Evolutionary conservation across 2,329 filamentous ascomycete species (phyloP).

Genomic region (Pyricularia sp.): DNA sequence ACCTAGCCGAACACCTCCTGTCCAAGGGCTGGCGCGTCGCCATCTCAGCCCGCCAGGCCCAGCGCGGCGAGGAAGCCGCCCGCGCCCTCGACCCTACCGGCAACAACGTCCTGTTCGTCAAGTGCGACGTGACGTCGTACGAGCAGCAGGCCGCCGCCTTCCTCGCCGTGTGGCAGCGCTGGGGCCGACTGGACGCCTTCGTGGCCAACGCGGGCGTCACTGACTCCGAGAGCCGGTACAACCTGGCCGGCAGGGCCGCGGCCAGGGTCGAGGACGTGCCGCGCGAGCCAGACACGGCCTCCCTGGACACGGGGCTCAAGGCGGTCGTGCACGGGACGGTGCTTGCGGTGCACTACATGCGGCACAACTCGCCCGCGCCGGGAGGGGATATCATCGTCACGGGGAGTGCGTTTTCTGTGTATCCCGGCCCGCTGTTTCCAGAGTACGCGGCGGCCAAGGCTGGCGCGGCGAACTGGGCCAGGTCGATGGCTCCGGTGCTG

Average conservation of each 20-base stretch:
- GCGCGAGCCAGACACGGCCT: slow-evolving; percentile 30
- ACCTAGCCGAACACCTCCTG: slow-evolving; percentile 7
- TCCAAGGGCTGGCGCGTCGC: slow-evolving; percentile 8
- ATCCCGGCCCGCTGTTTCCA: too few species aligned
- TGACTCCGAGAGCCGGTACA: slow-evolving; percentile 26
- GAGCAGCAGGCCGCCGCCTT: slow-evolving; percentile 32
- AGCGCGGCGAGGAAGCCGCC: slow-evolving; percentile 7
- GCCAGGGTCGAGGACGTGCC: neutral
- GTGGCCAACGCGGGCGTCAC: slow-evolving; percentile 40
- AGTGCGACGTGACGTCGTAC: slow-evolving; percentile 35
- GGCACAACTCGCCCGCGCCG: slow-evolving; percentile 32
- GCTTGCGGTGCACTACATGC: slow-evolving; percentile 43
- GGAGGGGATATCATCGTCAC: slow-evolving; percentile 21
- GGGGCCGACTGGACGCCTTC: slow-evolving; percentile 36
- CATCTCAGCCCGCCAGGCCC: slow-evolving; percentile 3
- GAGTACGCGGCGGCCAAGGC: slow-evolving; percentile 28
- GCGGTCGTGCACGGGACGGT: slow-evolving; percentile 38
- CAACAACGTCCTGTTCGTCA: slow-evolving; percentile 28
- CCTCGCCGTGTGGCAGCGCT: slow-evolving; percentile 28
- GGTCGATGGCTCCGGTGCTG: slow-evolving; percentile 26
- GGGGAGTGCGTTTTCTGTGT: too few species aligned
- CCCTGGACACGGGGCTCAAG: slow-evolving; percentile 41
- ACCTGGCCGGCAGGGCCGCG: too few species aligned
- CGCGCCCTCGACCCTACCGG: slow-evolving; percentile 5
- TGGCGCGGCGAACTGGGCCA: slow-evolving; percentile 30